phyloP scores from a whole-genome alignment of 176 grass and related monocot species.

The Oryza officinalis region DNA sequence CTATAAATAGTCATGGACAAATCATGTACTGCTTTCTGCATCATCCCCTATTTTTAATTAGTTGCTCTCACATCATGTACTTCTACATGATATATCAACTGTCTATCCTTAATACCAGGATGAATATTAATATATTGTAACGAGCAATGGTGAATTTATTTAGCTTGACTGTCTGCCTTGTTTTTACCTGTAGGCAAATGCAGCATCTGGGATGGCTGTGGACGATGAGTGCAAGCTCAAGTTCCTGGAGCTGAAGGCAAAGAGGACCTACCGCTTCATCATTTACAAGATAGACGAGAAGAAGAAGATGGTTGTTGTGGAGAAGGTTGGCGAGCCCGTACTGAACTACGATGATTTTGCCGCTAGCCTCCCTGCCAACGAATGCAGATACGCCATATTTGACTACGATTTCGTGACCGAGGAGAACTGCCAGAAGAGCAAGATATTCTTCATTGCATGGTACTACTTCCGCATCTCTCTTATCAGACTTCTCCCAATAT shows the following conservation, averaged over 20 bases:
- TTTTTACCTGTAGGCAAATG: constrained; percentile 44
- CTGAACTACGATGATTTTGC: constrained; percentile 58
- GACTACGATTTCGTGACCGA: constrained; percentile 62
- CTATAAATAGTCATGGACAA: neutral
- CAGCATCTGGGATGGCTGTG: constrained; percentile 69
- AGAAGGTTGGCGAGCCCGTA: constrained; percentile 49
- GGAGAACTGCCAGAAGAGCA: constrained; percentile 71
- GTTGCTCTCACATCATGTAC: neutral
- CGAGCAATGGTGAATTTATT: neutral
- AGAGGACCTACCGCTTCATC: constrained; percentile 70
- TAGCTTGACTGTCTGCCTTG: neutral
- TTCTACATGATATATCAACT: neutral
- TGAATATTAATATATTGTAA: neutral
- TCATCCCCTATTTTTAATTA: neutral
- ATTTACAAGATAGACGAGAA: constrained; percentile 80
- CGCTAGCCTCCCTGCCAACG: constrained; percentile 46
- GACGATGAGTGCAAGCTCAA: constrained; percentile 62
- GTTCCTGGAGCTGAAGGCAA: constrained; percentile 71
- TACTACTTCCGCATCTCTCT: neutral
- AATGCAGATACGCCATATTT: constrained; percentile 70
- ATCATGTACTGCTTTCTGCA: neutral
- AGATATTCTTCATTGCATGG: constrained; percentile 58
- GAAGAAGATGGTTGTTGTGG: constrained; percentile 64
- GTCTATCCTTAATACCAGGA: neutral
- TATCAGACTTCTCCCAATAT: neutral